These are phyloP conservation scores for Phalaenopsis equestris DNA, from an alignment of 106 monocot genomes.

Conservation along the genomic window DNA sequence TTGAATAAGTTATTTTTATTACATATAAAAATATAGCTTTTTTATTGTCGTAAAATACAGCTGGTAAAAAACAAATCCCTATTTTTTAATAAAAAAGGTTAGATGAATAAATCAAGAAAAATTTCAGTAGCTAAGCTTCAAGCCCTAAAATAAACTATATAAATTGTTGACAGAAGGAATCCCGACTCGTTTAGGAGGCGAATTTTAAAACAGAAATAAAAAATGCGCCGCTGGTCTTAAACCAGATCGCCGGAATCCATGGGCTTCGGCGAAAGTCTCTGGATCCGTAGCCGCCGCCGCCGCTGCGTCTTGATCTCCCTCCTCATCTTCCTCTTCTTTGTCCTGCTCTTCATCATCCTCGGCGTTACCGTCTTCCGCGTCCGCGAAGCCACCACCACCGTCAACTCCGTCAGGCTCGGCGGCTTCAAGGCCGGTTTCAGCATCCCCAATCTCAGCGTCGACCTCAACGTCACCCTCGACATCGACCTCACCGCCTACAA, in stretches of 20 bases:
- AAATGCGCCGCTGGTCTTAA: not conserved
- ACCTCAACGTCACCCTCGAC: slow-evolving; percentile 65
- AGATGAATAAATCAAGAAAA: no score
- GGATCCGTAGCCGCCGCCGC: not conserved
- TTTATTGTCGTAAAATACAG: no score
- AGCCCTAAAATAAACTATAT: not conserved
- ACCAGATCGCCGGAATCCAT: slow-evolving; percentile 2
- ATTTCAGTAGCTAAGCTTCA: no score
- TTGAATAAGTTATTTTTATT: no score
- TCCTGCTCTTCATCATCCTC: slow-evolving; percentile 40
- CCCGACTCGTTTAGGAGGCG: not conserved
- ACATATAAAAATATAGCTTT: no score
- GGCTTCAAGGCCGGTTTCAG: slow-evolving; percentile 33
- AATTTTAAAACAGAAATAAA: not conserved
- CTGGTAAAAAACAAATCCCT: no score
- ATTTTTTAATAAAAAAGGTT: no score
- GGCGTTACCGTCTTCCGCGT: slow-evolving; percentile 50
- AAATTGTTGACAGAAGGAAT: not conserved
- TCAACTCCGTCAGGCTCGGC: slow-evolving; percentile 49
- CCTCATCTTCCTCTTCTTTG: slow-evolving; percentile 16
- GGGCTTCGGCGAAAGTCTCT: not conserved
- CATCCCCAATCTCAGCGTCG: slow-evolving; percentile 25
- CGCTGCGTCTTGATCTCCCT: slow-evolving; percentile 15
- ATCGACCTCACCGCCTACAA: slow-evolving; percentile 48
- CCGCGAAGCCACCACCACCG: slow-evolving; percentile 40